Percentiles rank a stretch among this genome's conserved stretches.
Evolutionary conservation across 768 basidiomycete species (phyloP).

Genomic region (Clitopilus hobsonii): DNA sequence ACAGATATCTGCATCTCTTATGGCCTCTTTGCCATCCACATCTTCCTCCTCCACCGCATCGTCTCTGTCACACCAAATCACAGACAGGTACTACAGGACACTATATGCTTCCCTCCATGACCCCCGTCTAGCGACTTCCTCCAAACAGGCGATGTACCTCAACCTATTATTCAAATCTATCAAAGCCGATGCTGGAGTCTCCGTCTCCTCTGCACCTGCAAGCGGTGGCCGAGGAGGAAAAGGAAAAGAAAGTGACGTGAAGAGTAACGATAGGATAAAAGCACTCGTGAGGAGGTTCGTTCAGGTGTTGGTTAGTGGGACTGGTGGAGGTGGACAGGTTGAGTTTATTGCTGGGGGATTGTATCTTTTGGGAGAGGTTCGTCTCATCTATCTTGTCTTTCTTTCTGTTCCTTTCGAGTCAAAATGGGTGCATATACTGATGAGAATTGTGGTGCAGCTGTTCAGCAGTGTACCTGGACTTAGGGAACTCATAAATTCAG

Average conservation of each 20-base stretch:
- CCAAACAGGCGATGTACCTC: conserved; percentile 96
- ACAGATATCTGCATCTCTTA: conserved; percentile 64
- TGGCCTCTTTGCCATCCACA: conserved; percentile 30
- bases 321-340: conserved; percentile 56
- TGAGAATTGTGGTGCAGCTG: conserved; percentile 20
- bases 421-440: background rate
- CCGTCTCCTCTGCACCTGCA: conserved; percentile 19
- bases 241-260: background rate
- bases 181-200: conserved; percentile 56
- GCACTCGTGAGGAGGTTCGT: conserved; percentile 82
- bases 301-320: conserved; percentile 66
- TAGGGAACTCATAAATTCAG: conserved; percentile 31
- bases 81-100: conserved; percentile 72
- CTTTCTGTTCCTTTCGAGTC: too few species aligned
- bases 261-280: conserved; percentile 50
- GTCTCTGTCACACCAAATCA: conserved; percentile 44
- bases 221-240: background rate
- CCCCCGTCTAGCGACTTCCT: conserved; percentile 69
- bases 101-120: conserved; percentile 91
- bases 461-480: conserved; percentile 39
- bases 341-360: conserved; percentile 90
- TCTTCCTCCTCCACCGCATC: conserved; percentile 33
- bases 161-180: conserved; percentile 90
- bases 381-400: conserved; percentile 12
- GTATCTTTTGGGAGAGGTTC: conserved; percentile 83